Base-by-base conservation (phyloP, 179 eudicot genomes). In the Monotropa hypopitys region DNA sequence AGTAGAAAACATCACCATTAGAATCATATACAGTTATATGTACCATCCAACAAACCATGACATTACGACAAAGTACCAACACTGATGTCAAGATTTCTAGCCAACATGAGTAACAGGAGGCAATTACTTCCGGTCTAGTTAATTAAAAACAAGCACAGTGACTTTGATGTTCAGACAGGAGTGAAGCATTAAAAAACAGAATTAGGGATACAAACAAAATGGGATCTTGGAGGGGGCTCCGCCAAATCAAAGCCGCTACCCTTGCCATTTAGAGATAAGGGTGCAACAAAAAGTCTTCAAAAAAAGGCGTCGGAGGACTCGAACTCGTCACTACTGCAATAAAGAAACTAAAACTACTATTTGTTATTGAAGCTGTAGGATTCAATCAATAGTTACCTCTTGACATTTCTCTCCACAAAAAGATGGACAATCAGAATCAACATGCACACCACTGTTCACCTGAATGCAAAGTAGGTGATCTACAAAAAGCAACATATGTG, bases 341-440 rank as follows among this genome's bases (percentile, higher is more conserved):
- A 33, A 20, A 76, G 57, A 74, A 50, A 66, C 45, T 53, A 78
- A 43, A 49, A 62, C 16, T 15, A 54, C 12, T 13, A 2, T 6
- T n/a, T 46, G 50, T 73, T n/a, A 38, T 28, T 63, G 69, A 76
- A 70, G 69, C n/a, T 61, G n/a, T 5, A 70, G 11, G 38, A 51
- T 10, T 32, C 32, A 50, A 76, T 49, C 20, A 49, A 15, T 53
- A 21, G 75, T 76, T 78, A 93, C 99, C 98, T 93, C 87, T 79
- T 85, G 87, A 79, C 99, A 96, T 53, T 78, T 83, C 77, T 73
- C 84, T 76, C 97, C 90, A 82, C 99, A 96, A 81, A 91, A 96
- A 33, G 78, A 68, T 45, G 71, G 81, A 80, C 42, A 65, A 69
- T 72, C 72, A 20, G 86, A 77, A 76, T 83, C 78, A 57, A 26